A percentile compares a stretch with the other conserved stretches of the same genome.
Evolutionary conservation across 192 early-diverging fungal genomes (phyloP).

Genomic region (Gorgonomyces haynaldii): DNA sequence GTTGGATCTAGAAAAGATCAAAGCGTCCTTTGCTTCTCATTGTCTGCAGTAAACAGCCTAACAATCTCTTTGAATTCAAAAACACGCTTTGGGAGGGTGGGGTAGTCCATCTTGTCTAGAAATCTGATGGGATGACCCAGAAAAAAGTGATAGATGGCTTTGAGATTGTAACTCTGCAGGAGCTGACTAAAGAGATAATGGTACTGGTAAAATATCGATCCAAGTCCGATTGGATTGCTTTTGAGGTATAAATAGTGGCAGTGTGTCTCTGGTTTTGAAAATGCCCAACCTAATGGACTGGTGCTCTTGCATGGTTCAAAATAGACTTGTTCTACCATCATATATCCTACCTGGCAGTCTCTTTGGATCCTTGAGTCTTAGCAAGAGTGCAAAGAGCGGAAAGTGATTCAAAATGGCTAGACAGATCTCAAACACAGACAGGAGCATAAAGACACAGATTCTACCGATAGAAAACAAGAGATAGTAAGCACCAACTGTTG

Average conservation of each 20-base stretch:
- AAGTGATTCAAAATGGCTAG: slow-evolving; percentile 92
- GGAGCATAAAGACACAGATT: slow-evolving; percentile 45
- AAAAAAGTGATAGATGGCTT: not conserved
- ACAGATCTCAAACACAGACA: slow-evolving; percentile 71
- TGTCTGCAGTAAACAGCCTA: slow-evolving; percentile 16
- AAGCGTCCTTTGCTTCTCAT: slow-evolving; percentile 9
- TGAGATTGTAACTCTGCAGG: not conserved
- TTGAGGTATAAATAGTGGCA: slow-evolving; percentile 6
- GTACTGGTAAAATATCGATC: slow-evolving; percentile 87
- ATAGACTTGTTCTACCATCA: not conserved
- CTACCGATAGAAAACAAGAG: slow-evolving; percentile 72
- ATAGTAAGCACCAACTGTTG: slow-evolving; percentile 90
- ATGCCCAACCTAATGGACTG: not conserved
- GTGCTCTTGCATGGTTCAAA: not conserved
- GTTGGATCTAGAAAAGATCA: not conserved
- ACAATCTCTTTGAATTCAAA: slow-evolving; percentile 50
- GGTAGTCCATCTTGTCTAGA: too few species aligned
- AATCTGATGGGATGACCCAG: too few species aligned
- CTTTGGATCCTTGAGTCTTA: slow-evolving; percentile 74
- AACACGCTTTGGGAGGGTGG: too few species aligned
- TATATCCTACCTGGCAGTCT: slow-evolving; percentile 64
- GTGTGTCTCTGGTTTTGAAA: not conserved
- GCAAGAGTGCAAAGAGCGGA: slow-evolving; percentile 86
- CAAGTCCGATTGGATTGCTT: slow-evolving; percentile 60
- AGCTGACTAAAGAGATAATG: slow-evolving; percentile 43